Evolutionary conservation across 2,329 filamentous ascomycete genomes (phyloP), one percentile per base, ranked within the genome.

Genomic region (Diaporthe nobilis): DNA sequence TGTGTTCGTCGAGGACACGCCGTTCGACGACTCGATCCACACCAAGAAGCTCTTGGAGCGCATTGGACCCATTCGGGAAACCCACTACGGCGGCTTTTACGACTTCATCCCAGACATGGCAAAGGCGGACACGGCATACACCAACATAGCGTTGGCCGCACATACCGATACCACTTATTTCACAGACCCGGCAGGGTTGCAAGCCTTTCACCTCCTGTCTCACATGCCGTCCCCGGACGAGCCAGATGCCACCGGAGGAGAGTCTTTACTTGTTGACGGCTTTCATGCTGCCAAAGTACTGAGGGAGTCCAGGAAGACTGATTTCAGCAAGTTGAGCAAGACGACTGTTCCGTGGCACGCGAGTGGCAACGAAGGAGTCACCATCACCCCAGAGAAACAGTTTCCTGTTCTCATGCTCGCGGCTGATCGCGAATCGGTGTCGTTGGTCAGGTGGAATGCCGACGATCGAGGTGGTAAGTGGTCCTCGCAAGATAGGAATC

Each of bases 111-210:
- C 96, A 7, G 94, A 98, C 83, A 90, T 98, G 34, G 93, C 95
- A 39, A 93, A 93, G 81, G 96, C 96, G 78, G 95, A 98, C 81
- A 97, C 94, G 2, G 95, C 95, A 4, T 99, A 98, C 85, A 98
- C 96, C 2, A 95, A 94, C 80, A 88, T 97, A 70, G 92, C 92
- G 1, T 90, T 99, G 3, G 91, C 92, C 28, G 93, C 94, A 0
- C 97, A 99, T 84, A 98, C 96, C 1, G 97, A 99, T 85, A 98
- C 92, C 9, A 98, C 96, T 1, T 98, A 99, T 84, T 98, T 98
- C 85, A 95, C 92, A 31, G 96, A 98, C 78, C 96, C 97, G 0
- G 93, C 94, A 2, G 95, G 96, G 13, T 89, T 99, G 47, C 97
- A 99, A 83, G 92, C 97, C 37, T 97, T 99, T 84, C 97, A 99